phyloP scores from a whole-genome alignment of 192 early-diverging fungal genomes.

The Coemansia sp. region DNA sequence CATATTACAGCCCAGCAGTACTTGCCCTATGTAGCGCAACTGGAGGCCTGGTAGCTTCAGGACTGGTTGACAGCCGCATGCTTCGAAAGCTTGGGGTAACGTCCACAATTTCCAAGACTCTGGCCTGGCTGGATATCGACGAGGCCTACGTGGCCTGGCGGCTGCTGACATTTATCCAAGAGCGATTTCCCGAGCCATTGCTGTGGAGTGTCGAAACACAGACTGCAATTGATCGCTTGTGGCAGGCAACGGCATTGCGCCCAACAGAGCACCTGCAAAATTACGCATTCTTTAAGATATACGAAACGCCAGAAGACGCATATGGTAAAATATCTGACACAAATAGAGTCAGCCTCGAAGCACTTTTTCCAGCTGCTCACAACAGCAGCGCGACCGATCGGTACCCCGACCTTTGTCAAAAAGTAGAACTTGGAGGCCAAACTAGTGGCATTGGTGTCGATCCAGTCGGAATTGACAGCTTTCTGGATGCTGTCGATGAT shows the following conservation, averaged over 20 bases:
- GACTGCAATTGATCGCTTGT: conserved; percentile 1
- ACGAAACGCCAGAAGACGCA: neutral
- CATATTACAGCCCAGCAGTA: conserved; percentile 19
- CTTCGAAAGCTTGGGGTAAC: conserved; percentile 6
- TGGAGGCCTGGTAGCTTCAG: conserved; percentile 18
- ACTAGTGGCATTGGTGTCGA: neutral
- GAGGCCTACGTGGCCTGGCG: conserved; percentile 41
- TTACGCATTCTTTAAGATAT: conserved; percentile 1
- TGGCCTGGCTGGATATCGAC: conserved; percentile 27
- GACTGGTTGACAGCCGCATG: conserved; percentile 12
- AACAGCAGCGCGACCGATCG: neutral
- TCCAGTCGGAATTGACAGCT: conserved; percentile 4
- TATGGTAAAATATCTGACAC: neutral
- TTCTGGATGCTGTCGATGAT: neutral
- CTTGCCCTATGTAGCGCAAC: conserved; percentile 18
- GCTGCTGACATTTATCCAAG: conserved; percentile 11
- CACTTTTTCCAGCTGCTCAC: neutral
- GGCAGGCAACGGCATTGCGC: neutral
- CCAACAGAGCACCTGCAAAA: conserved; percentile 9
- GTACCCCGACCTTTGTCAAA: conserved; percentile 5
- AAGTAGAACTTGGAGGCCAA: neutral
- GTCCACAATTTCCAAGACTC: conserved; percentile 8
- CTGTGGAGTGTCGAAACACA: conserved; percentile 11
- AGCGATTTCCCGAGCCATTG: conserved; percentile 5
- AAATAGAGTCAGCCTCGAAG: conserved; percentile 2